These are phyloP conservation scores for Irpex lacteus DNA, from an alignment of 1,284 basidiomycete genomes.

Conservation along the genomic window DNA sequence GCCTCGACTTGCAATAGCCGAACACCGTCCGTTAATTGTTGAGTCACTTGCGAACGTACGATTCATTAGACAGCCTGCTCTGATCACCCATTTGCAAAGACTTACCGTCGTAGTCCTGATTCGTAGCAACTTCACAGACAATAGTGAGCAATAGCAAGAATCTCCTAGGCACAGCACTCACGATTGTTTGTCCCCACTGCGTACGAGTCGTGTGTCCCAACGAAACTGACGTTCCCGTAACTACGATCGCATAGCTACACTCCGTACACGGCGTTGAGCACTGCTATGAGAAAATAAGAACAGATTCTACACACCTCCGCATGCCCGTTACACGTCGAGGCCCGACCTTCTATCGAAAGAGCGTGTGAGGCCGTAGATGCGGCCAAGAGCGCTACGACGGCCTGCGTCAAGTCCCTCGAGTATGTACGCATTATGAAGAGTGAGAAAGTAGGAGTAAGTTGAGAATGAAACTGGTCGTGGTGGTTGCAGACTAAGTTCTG, in stretches of 20 bases:
- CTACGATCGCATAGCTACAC: constrained; percentile 62
- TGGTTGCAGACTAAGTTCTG: not conserved
- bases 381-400: constrained; percentile 34
- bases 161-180: constrained; percentile 33
- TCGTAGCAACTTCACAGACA: constrained; percentile 53
- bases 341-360: constrained; percentile 37
- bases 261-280: not conserved
- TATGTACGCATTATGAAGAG: constrained; percentile 20
- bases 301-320: constrained; percentile 44
- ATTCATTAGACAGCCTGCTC: constrained; percentile 9
- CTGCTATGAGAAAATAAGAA: not conserved
- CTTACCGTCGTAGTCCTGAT: constrained; percentile 79
- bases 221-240: constrained; percentile 80
- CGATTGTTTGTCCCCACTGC: constrained; percentile 69
- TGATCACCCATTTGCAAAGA: not conserved
- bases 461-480: not conserved
- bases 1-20: constrained; percentile 89
- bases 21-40: constrained; percentile 87
- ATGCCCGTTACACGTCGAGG: constrained; percentile 81
- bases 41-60: constrained; percentile 51
- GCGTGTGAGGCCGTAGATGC: constrained; percentile 21
- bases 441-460: constrained; percentile 4
- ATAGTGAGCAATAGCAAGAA: constrained; percentile 4
- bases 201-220: constrained; percentile 88
- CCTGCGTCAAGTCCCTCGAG: constrained; percentile 31